Conservation (phyloP, 2,329 filamentous ascomycete genomes). For the Hymenoscyphus linearis region DNA sequence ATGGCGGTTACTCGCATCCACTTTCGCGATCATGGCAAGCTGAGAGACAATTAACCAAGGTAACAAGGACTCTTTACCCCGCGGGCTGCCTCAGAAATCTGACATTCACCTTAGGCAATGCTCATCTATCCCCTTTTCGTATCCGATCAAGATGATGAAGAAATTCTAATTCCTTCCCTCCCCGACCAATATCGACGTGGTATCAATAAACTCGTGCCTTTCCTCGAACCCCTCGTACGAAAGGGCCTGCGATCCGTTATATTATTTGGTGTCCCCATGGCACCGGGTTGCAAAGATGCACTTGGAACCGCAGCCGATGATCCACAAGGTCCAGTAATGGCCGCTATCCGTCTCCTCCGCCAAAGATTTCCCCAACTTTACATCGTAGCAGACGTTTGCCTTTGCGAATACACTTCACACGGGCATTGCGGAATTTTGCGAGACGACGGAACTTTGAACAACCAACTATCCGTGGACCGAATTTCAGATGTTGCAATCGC, state of each 20-base stretch:
- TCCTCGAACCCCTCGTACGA: slow-evolving; percentile 77
- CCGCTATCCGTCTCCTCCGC: slow-evolving; percentile 76
- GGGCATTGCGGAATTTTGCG: slow-evolving; percentile 95
- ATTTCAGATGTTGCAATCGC: slow-evolving; percentile 97
- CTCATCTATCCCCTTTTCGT: slow-evolving; percentile 97
- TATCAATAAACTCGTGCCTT: slow-evolving; percentile 77
- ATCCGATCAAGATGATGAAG: slow-evolving; percentile 89
- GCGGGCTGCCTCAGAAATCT: neutral
- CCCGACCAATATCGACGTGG: slow-evolving; percentile 87
- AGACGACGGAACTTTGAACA: slow-evolving; percentile 90
- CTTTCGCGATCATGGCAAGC: slow-evolving; percentile 77
- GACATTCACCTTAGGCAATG: slow-evolving; percentile 65
- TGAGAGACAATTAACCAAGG: slow-evolving; percentile 81
- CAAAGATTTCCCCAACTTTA: slow-evolving; percentile 85
- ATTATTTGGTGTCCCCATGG: slow-evolving; percentile 88
- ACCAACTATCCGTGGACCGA: slow-evolving; percentile 85
- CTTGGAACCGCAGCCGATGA: slow-evolving; percentile 91
- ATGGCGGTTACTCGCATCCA: slow-evolving; percentile 77
- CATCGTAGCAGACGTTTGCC: slow-evolving; percentile 87
- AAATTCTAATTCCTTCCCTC: slow-evolving; percentile 82
- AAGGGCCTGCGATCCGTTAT: slow-evolving; percentile 93
- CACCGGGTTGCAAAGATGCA: slow-evolving; percentile 77
- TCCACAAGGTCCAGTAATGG: slow-evolving; percentile 85
- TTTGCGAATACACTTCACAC: slow-evolving; percentile 98
- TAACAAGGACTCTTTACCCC: slow-evolving; percentile 31